A percentile compares a stretch with the other conserved stretches of the same genome.
These are phyloP conservation scores for Syncephalastrum racemosum DNA, from an alignment of 371 early-diverging fungal genomes.

Conservation along the genomic window DNA sequence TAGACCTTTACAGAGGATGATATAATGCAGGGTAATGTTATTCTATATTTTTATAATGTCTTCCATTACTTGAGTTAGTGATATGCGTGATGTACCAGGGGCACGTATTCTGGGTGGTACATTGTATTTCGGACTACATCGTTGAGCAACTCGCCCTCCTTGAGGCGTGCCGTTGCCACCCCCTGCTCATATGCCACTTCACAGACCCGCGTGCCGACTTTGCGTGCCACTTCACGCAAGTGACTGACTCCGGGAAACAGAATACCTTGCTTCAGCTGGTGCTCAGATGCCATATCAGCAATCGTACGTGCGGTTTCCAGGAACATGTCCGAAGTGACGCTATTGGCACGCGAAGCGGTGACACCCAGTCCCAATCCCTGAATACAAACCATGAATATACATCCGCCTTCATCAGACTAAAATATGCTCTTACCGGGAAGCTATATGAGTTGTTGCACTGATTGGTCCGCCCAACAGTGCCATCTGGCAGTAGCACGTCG, in stretches of 20 bases:
- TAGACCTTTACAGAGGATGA: too few species aligned
- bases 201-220: constrained; percentile 59
- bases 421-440: constrained; percentile 38
- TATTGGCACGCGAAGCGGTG: constrained; percentile 52
- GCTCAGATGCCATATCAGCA: constrained; percentile 60
- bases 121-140: constrained; percentile 52
- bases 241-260: constrained; percentile 58
- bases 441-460: constrained; percentile 68
- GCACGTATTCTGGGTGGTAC: constrained; percentile 65
- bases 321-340: constrained; percentile 61
- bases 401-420: too few species aligned
- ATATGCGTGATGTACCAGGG: constrained; percentile 43
- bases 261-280: constrained; percentile 58
- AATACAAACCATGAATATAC: background rate
- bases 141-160: constrained; percentile 49
- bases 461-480: constrained; percentile 52
- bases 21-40: too few species aligned
- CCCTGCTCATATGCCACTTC: constrained; percentile 62
- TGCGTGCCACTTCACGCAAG: constrained; percentile 53
- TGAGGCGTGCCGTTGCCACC: constrained; percentile 44
- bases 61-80: background rate
- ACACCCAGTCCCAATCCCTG: constrained; percentile 61
- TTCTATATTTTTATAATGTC: too few species aligned
- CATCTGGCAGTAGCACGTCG: constrained; percentile 46
- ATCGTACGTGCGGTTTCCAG: constrained; percentile 60